Base-by-base conservation (phyloP, 2,329 filamentous ascomycete genomes). In the Boeremia lycopersici region DNA sequence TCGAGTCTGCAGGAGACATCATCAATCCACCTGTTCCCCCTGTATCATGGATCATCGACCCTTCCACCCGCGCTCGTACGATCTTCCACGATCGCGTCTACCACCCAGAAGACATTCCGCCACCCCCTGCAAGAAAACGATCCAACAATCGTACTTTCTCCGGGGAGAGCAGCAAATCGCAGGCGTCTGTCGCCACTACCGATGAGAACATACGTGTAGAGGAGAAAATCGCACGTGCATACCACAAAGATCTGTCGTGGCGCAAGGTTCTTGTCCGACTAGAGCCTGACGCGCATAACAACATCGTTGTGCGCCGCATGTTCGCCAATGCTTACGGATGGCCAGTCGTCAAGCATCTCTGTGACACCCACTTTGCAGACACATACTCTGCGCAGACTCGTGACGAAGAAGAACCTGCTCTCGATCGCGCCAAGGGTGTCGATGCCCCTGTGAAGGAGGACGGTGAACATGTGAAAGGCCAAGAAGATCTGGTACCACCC, bases 41-140 rank as follows among this genome's bases (percentile, higher is more conserved):
- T 0, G 81, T 85, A 3, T 88, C 92, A 39, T 99, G 91, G 74
- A 81, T 99, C 33, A 84, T 93, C 46, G 89, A 98, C 64, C 93
- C 95, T 7, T 82, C 87, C 1, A 88, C 86, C 45, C 88, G 95
- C 13, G 87, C 91, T 0, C 86, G 91, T 41, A 93, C 93, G 1
- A 99, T 99, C 56, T 98, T 98, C 75, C 95, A 99, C 74, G 95
- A 99, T 73, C 88, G 95, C 10, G 85, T 99, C 13, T 99, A 99
- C 71, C 91, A 96, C 67, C 93, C 95, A 0, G 84, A 89, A 38
- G 95, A 99, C 69, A 97, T 99, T 31, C 95, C 95, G 0, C 86
- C 89, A 0, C 90, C 92, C 8, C 89, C 90, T 0, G 76, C 64
- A 62, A 83, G 69, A 23, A 71, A 68, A 55, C 73, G 79, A 63